These are phyloP conservation scores for Kokia cookei DNA, from an alignment of 441 rosid species.

Conservation along the genomic window DNA sequence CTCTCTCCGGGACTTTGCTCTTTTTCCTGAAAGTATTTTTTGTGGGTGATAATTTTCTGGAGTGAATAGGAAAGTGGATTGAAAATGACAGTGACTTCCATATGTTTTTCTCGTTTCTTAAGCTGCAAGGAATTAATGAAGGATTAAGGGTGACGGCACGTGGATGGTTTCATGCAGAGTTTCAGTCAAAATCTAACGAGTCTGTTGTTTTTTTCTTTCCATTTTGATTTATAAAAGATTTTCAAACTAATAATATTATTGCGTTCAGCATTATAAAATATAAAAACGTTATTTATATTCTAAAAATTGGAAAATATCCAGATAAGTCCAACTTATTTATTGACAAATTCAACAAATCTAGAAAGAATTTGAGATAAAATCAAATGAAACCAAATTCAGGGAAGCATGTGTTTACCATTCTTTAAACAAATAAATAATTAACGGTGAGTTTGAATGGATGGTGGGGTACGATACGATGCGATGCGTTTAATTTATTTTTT, in stretches of 20 bases:
- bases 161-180: slow-evolving; percentile 35
- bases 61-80: neutral
- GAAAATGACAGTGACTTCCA: neutral
- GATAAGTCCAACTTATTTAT: neutral
- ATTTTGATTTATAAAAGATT: neutral
- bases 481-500: too few species aligned
- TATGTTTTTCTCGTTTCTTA: slow-evolving; percentile 12
- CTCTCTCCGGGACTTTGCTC: neutral
- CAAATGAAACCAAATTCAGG: neutral
- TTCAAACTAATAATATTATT: neutral
- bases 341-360: neutral
- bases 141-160: slow-evolving; percentile 29
- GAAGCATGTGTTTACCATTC: neutral
- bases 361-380: neutral
- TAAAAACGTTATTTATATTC: neutral
- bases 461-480: too few species aligned
- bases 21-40: neutral
- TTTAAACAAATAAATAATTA: too few species aligned
- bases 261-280: neutral
- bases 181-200: neutral
- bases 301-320: neutral
- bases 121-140: slow-evolving; percentile 12
- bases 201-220: neutral
- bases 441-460: too few species aligned
- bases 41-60: neutral